These are phyloP conservation scores for Thelonectria blattea DNA, from an alignment of 2,329 filamentous ascomycete species.

Conservation along the genomic window DNA sequence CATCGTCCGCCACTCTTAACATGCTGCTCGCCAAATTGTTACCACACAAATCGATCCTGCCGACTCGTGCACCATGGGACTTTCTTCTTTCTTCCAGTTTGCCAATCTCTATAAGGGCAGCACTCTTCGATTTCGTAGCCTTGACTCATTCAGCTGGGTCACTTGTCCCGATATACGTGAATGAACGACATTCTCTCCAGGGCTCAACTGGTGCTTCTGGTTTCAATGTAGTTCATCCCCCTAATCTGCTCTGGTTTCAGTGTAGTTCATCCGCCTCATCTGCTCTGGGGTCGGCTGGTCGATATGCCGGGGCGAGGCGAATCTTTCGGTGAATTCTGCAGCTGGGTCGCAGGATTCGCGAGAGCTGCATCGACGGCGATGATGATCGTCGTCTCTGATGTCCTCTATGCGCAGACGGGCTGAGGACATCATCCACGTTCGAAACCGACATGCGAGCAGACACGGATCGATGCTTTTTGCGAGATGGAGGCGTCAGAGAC, in stretches of 20 bases:
- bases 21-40: slow-evolving; percentile 9
- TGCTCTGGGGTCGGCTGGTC: slow-evolving; percentile 31
- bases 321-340: slow-evolving; percentile 31
- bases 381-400: slow-evolving; percentile 27
- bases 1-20: slow-evolving; percentile 25
- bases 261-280: slow-evolving; percentile 46
- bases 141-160: too few species aligned
- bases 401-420: slow-evolving; percentile 1
- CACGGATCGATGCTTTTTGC: slow-evolving; percentile 41
- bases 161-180: too few species aligned
- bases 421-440: slow-evolving; percentile 25
- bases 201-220: neutral
- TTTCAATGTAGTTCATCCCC: slow-evolving; percentile 45
- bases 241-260: slow-evolving; percentile 38
- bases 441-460: slow-evolving; percentile 19
- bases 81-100: neutral
- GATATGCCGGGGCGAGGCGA: slow-evolving; percentile 36
- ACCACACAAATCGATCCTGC: neutral
- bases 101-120: neutral
- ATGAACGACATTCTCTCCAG: neutral
- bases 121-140: neutral
- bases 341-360: slow-evolving; percentile 17
- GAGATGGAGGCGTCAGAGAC: slow-evolving; percentile 20
- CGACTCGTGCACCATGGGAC: neutral
- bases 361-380: slow-evolving; percentile 16